Evolutionary conservation across 2,329 filamentous ascomycete species (phyloP).

Genomic region (Colletotrichum liaoningense): DNA sequence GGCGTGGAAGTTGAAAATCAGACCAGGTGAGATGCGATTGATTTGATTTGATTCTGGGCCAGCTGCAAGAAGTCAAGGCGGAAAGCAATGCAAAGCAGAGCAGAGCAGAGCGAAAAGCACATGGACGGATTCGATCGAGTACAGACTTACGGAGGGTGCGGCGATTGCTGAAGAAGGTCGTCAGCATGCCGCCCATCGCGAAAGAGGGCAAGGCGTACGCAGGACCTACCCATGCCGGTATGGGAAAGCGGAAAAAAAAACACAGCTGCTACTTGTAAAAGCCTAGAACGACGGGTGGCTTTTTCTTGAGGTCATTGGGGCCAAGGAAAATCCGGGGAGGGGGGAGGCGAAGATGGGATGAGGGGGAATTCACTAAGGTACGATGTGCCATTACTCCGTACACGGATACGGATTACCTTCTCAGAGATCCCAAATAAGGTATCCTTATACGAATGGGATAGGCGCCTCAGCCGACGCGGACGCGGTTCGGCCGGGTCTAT

Average conservation of each 20-base stretch:
- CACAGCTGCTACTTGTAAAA: no score
- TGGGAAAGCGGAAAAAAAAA: not conserved
- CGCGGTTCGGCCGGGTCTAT: no score
- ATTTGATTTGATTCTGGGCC: not conserved
- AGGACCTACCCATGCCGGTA: no score
- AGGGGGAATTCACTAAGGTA: no score
- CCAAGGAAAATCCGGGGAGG: constrained; percentile 1
- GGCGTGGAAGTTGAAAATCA: not conserved
- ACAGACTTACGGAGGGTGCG: not conserved
- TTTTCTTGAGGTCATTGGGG: not conserved
- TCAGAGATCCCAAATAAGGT: no score
- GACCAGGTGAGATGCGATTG: not conserved
- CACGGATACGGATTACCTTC: no score
- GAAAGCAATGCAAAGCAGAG: not conserved
- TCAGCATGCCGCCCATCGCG: not conserved
- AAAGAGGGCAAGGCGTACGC: not conserved
- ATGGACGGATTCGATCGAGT: not conserved
- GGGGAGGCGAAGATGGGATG: no score
- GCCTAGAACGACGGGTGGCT: not conserved
- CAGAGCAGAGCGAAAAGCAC: no score
- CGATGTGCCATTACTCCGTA: no score
- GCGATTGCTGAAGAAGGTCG: not conserved
- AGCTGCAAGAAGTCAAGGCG: not conserved
- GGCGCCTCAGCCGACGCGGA: no score
- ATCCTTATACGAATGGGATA: no score